Percentiles rank a stretch among this genome's conserved stretches.
Evolutionary conservation across 208 protist genomes (phyloP).

Genomic region (Crithidia brevicula): DNA sequence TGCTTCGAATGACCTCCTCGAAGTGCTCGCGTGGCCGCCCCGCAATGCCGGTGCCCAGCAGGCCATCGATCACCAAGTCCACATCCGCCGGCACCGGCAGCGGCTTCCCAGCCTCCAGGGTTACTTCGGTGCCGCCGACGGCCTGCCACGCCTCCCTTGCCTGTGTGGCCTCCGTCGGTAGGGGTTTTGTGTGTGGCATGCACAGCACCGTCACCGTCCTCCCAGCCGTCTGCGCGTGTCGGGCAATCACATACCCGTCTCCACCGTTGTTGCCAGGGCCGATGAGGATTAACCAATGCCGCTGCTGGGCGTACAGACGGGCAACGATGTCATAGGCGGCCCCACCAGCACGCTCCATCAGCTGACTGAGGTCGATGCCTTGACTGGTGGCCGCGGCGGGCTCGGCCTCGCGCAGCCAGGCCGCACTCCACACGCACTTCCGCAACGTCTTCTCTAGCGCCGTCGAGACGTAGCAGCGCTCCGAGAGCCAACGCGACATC

Average conservation of each 20-base stretch:
- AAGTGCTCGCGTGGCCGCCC: constrained; percentile 69
- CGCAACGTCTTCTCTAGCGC: constrained; percentile 26
- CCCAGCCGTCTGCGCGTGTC: constrained; percentile 41
- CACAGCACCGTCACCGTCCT: constrained; percentile 62
- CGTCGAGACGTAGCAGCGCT: constrained; percentile 29
- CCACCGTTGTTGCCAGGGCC: constrained; percentile 90
- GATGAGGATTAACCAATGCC: constrained; percentile 75
- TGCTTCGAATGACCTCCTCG: constrained; percentile 51
- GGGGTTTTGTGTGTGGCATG: constrained; percentile 52
- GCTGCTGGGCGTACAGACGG: constrained; percentile 36
- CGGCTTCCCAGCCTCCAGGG: constrained; percentile 8
- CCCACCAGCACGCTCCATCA: constrained; percentile 74
- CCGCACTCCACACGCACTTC: constrained; percentile 61
- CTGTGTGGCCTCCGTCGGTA: constrained; percentile 61
- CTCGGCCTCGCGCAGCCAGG: constrained; percentile 76
- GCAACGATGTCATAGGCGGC: constrained; percentile 60
- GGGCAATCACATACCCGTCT: constrained; percentile 84
- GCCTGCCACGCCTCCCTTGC: constrained; percentile 50
- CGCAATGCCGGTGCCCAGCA: constrained; percentile 78
- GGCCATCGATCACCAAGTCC: constrained; percentile 81
- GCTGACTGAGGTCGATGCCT: constrained; percentile 53
- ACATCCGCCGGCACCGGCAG: constrained; percentile 35
- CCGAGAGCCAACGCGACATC: constrained; percentile 30
- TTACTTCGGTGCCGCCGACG: constrained; percentile 30
- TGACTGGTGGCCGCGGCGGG: constrained; percentile 55